phyloP scores from a whole-genome alignment of 2,329 filamentous ascomycete species.

The Onygena corvina region DNA sequence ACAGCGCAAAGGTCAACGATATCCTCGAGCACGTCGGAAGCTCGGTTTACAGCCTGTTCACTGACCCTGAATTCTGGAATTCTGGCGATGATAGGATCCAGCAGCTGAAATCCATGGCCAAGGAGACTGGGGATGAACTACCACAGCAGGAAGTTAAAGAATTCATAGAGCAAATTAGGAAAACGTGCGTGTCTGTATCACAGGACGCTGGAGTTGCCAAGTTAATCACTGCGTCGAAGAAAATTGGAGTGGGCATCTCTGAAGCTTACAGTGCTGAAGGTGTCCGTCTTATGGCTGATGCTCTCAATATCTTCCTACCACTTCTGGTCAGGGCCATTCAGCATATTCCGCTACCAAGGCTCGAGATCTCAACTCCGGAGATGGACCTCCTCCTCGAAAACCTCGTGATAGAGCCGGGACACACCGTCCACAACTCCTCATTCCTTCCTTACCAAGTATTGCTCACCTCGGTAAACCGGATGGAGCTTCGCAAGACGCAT shows the following conservation, averaged over 20 bases:
- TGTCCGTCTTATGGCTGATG: slow-evolving; percentile 59
- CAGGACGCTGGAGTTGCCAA: slow-evolving; percentile 61
- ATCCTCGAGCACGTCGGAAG: slow-evolving; percentile 62
- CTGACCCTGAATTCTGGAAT: slow-evolving; percentile 75
- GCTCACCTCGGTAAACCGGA: slow-evolving; percentile 70
- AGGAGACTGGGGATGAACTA: slow-evolving; percentile 51
- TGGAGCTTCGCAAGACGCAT: slow-evolving; percentile 71
- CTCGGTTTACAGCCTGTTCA: slow-evolving; percentile 67
- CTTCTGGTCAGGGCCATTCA: slow-evolving; percentile 65
- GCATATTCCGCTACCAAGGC: slow-evolving; percentile 74
- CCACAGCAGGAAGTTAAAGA: slow-evolving; percentile 59
- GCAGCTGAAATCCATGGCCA: slow-evolving; percentile 46
- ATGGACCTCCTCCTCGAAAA: slow-evolving; percentile 83
- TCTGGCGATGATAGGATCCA: slow-evolving; percentile 55
- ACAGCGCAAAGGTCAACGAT: slow-evolving; percentile 64
- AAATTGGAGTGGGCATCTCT: slow-evolving; percentile 58
- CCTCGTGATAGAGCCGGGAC: slow-evolving; percentile 75
- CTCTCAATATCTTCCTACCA: slow-evolving; percentile 69
- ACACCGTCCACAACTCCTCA: slow-evolving; percentile 70
- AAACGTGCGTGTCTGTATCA: slow-evolving; percentile 55
- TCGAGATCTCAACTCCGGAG: slow-evolving; percentile 75
- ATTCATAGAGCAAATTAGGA: slow-evolving; percentile 56
- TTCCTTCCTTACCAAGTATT: slow-evolving; percentile 79
- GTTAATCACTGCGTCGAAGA: slow-evolving; percentile 53
- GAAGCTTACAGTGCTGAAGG: slow-evolving; percentile 54